Conservation (phyloP, 2,329 filamentous ascomycete species). For the Chlorencoelia australis region DNA sequence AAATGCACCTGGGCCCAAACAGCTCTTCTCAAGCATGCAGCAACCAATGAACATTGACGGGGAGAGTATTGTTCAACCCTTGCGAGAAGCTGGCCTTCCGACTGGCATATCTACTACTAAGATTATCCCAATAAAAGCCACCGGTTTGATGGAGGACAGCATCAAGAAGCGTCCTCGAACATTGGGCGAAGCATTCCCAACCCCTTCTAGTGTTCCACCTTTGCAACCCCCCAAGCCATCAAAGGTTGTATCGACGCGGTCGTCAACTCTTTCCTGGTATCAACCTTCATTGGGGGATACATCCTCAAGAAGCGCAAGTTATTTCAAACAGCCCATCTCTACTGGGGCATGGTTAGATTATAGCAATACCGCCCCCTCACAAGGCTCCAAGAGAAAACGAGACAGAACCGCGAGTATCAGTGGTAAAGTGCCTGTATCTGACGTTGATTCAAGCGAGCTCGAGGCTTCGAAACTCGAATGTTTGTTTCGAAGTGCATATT, state of each 20-base stretch:
- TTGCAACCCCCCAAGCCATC: slow-evolving; percentile 63
- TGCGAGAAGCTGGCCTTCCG: slow-evolving; percentile 59
- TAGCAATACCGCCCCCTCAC: slow-evolving; percentile 49
- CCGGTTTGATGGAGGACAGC: slow-evolving; percentile 32
- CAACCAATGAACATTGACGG: slow-evolving; percentile 33
- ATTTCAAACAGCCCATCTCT: slow-evolving; percentile 55
- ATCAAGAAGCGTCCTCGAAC: slow-evolving; percentile 50
- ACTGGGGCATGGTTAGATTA: slow-evolving; percentile 63
- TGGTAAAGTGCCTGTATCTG: slow-evolving; percentile 41
- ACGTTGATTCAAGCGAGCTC: slow-evolving; percentile 39
- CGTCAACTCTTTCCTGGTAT: slow-evolving; percentile 38
- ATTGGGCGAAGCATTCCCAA: slow-evolving; percentile 64
- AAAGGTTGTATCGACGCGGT: slow-evolving; percentile 56
- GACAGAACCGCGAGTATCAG: slow-evolving; percentile 61
- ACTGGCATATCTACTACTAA: slow-evolving; percentile 63
- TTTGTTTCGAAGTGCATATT: slow-evolving; percentile 67
- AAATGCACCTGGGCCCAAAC: slow-evolving; percentile 61
- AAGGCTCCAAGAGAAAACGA: slow-evolving; percentile 49
- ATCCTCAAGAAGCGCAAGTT: slow-evolving; percentile 38
- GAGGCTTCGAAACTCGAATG: slow-evolving; percentile 61
- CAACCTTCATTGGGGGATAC: slow-evolving; percentile 26
- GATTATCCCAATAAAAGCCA: slow-evolving; percentile 43
- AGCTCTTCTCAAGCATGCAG: slow-evolving; percentile 80
- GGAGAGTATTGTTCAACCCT: slow-evolving; percentile 29
- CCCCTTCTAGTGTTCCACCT: slow-evolving; percentile 52